Evolutionary conservation across 768 basidiomycete genomes (phyloP).

Genomic region (Mycena maculata): DNA sequence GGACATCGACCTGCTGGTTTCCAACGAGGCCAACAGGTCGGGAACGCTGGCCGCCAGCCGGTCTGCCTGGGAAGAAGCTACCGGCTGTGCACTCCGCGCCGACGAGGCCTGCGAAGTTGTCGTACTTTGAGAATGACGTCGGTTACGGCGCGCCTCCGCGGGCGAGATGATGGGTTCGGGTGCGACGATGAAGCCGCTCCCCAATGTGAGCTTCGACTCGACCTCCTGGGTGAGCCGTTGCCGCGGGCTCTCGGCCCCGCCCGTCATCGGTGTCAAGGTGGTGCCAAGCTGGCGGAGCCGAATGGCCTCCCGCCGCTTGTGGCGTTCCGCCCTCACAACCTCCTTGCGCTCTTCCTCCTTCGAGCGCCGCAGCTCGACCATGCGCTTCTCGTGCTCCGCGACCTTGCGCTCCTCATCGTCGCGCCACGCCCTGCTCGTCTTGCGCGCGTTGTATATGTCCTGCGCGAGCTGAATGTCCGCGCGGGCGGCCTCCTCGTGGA

Average conservation of each 20-base stretch:
- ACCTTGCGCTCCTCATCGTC: slow-evolving; percentile 47
- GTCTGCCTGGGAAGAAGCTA: background rate
- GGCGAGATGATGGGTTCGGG: slow-evolving; percentile 7
- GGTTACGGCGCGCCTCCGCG: slow-evolving; percentile 10
- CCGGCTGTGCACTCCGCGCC: background rate
- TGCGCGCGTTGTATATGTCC: slow-evolving; percentile 49
- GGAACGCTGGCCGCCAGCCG: slow-evolving; percentile 10
- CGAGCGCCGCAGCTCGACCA: slow-evolving; percentile 52
- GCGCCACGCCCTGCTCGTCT: slow-evolving; percentile 45
- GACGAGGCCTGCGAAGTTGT: slow-evolving; percentile 1
- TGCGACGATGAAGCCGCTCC: background rate
- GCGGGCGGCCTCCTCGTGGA: slow-evolving; percentile 59
- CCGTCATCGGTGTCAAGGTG: background rate
- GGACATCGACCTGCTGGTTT: background rate
- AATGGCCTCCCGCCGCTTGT: slow-evolving; percentile 49
- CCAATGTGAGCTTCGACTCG: slow-evolving; percentile 36
- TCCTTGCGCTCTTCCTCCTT: slow-evolving; percentile 64
- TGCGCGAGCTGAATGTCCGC: slow-evolving; percentile 55
- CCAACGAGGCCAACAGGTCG: slow-evolving; percentile 3
- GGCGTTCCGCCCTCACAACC: slow-evolving; percentile 53
- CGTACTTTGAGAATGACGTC: slow-evolving; percentile 20
- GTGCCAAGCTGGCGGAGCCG: slow-evolving; percentile 21
- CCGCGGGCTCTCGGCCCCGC: slow-evolving; percentile 21
- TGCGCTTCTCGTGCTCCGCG: slow-evolving; percentile 52
- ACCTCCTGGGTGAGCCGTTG: slow-evolving; percentile 25